Conservation (phyloP, 192 early-diverging fungal species). For the Backusella westeae region DNA sequence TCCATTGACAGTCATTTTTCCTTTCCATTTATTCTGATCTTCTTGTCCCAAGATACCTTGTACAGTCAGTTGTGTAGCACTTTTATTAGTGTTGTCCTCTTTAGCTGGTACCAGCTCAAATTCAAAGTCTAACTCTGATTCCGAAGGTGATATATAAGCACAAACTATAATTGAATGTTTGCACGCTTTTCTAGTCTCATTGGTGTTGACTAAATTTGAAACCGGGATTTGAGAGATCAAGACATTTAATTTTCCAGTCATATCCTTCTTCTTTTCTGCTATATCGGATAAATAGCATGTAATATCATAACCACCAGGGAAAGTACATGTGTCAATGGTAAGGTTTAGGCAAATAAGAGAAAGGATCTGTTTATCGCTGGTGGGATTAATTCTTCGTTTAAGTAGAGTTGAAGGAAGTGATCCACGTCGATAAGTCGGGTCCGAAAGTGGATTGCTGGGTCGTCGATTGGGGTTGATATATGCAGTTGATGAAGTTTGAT, state of each 20-base stretch:
- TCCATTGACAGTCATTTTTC: slow-evolving; percentile 28
- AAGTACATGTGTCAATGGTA: neutral
- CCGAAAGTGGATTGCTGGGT: neutral
- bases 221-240: slow-evolving; percentile 15
- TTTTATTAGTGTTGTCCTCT: slow-evolving; percentile 3
- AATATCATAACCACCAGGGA: neutral
- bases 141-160: neutral
- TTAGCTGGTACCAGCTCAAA: slow-evolving; percentile 14
- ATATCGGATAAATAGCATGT: neutral
- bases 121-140: slow-evolving; percentile 13
- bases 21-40: slow-evolving; percentile 23
- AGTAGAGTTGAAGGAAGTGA: neutral
- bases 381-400: neutral
- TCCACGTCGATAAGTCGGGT: neutral
- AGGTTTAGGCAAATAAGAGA: neutral
- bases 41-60: slow-evolving; percentile 26
- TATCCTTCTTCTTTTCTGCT: slow-evolving; percentile 11
- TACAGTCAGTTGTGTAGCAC: slow-evolving; percentile 17
- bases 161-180: slow-evolving; percentile 15
- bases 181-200: slow-evolving; percentile 1
- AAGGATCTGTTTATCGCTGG: neutral
- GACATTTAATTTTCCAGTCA: slow-evolving; percentile 15
- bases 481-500: neutral
- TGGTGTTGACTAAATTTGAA: slow-evolving; percentile 15
- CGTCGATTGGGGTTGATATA: neutral